A percentile compares a stretch with the other conserved stretches of the same genome.
Evolutionary conservation across 306 rosid genomes (phyloP).

Genomic region (Cucurbita pepo): DNA sequence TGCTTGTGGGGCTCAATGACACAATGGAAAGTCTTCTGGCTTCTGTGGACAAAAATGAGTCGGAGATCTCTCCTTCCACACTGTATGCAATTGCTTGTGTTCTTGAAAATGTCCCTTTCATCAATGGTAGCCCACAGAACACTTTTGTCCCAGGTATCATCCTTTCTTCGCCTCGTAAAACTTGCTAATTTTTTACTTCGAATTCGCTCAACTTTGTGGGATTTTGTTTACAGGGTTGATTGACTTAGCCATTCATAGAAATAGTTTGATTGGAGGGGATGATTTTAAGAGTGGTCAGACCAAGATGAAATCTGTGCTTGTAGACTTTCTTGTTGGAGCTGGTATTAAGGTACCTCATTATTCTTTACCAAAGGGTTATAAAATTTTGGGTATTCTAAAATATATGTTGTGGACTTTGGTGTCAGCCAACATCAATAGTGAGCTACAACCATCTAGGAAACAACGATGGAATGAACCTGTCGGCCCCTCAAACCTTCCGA

Average conservation of each 20-base stretch:
- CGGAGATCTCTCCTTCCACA: slow-evolving; percentile 97
- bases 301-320: slow-evolving; percentile 94
- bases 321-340: slow-evolving; percentile 97
- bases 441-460: slow-evolving; percentile 97
- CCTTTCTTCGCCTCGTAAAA: not conserved
- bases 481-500: slow-evolving; percentile 95
- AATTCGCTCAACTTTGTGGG: not conserved
- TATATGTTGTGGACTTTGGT: not conserved
- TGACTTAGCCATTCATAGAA: slow-evolving; percentile 68
- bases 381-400: not conserved
- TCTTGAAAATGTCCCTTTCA: slow-evolving; percentile 69
- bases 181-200: not conserved
- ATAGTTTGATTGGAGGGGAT: slow-evolving; percentile 89
- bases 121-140: slow-evolving; percentile 98
- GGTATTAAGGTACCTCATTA: slow-evolving; percentile 61
- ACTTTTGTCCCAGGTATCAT: slow-evolving; percentile 84
- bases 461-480: slow-evolving; percentile 97
- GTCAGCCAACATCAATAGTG: slow-evolving; percentile 90
- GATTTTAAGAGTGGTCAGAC: slow-evolving; percentile 99
- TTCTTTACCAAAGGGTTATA: too few relatives aligned
- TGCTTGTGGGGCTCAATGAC: slow-evolving; percentile 74
- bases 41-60: slow-evolving; percentile 66
- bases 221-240: slow-evolving; percentile 40
- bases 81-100: slow-evolving; percentile 76
- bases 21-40: slow-evolving; percentile 65